These are phyloP conservation scores for Byssoonygena ceratinophila DNA, from an alignment of 2,329 filamentous ascomycete species.

Conservation along the genomic window DNA sequence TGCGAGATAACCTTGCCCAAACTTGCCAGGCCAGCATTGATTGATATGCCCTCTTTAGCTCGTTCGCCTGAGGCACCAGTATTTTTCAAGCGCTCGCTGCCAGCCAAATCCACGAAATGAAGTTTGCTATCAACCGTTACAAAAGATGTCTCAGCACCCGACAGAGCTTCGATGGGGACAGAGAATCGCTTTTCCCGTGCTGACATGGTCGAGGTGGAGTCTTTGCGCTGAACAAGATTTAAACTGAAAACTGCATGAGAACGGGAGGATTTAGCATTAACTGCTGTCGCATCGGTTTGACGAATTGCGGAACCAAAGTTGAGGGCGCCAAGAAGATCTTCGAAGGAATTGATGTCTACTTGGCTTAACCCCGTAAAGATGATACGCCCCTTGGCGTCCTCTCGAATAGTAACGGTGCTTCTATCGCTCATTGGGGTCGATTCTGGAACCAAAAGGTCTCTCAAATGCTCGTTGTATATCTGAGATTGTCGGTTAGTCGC, in stretches of 20 bases:
- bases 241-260: constrained; percentile 96
- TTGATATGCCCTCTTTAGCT: constrained; percentile 92
- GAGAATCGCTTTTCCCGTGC: constrained; percentile 74
- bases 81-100: constrained; percentile 93
- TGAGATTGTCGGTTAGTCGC: constrained; percentile 30
- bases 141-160: constrained; percentile 47
- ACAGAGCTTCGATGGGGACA: constrained; percentile 70
- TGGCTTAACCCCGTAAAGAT: constrained; percentile 82
- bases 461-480: constrained; percentile 95
- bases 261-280: constrained; percentile 94
- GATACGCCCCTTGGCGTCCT: constrained; percentile 90
- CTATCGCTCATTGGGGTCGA: constrained; percentile 59
- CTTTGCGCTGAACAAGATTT: constrained; percentile 76
- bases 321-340: constrained; percentile 78
- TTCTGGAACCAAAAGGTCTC: constrained; percentile 79
- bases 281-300: constrained; percentile 92
- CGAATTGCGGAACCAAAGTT: constrained; percentile 90
- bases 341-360: constrained; percentile 77
- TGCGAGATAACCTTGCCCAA: constrained; percentile 98
- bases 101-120: constrained; percentile 95
- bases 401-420: constrained; percentile 73
- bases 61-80: constrained; percentile 90
- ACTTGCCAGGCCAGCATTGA: constrained; percentile 90
- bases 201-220: constrained; percentile 39
- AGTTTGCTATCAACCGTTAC: constrained; percentile 95